Evolutionary conservation across 1,139 yeast genomes (phyloP), one percentile per base, ranked within the genome.

Genomic region (Blastobotrys buckinghamii): DNA sequence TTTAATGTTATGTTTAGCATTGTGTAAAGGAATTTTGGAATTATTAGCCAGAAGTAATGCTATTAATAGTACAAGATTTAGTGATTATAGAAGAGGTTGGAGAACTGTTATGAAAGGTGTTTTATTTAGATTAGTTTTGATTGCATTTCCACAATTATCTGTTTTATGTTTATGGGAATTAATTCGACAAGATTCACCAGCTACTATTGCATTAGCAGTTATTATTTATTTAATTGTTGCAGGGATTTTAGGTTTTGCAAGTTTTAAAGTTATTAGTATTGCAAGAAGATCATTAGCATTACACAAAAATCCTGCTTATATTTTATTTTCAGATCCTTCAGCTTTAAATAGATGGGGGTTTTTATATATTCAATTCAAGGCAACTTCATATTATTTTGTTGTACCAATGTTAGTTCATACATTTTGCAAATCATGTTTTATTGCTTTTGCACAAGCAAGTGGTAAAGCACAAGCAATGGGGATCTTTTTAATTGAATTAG

Each of bases 311-410:
- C 96, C 98, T 0, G 98, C 98, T 1, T 92, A 88, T 64, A 74
- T 90, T 55, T 74, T 92, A 53, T 92, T 78, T 64, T 96, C 97
- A 44, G 95, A 94, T 64, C 79, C 83, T 12, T 76, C 75, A 38
- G 81, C 87, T 55, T 75, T 94, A 60, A 88, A 88, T 72, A 79
- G 86, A 59, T 92, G 85, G 72, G 99, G 99, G 0, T 92, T 92
- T 69, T 69, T 94, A 55, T 92, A 92, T 59, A 89, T 90, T 36
- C 96, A 89, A 70, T 92, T 77, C 72, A 77, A 90, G 55, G 97
- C 97, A 16, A 86, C 86, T 50, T 78, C 81, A 53, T 92, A 85
- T 68, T 92, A 84, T 75, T 92, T 89, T 75, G 77, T 89, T 51
- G 68, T 78, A 6, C 79, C 85, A 26, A 67, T 82, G 48, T 70